These are phyloP conservation scores for Colletotrichum spinosum DNA, from an alignment of 2,329 filamentous ascomycete species.

Conservation along the genomic window DNA sequence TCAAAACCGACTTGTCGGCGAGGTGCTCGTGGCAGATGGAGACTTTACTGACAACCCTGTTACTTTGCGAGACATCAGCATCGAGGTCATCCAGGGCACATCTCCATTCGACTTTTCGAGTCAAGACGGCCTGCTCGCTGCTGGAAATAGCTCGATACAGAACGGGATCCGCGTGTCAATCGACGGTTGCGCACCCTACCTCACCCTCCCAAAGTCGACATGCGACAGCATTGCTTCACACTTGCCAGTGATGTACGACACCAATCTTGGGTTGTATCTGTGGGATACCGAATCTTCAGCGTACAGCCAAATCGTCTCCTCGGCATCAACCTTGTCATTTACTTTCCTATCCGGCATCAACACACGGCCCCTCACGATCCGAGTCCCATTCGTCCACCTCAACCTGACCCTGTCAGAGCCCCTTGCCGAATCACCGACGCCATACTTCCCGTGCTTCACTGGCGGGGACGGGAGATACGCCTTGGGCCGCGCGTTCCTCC, in stretches of 20 bases:
- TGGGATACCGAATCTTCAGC: constrained; percentile 51
- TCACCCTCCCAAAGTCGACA: constrained; percentile 52
- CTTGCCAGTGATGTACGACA: constrained; percentile 52
- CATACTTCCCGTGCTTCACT: constrained; percentile 57
- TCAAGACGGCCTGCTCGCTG: constrained; percentile 44
- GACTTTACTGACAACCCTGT: constrained; percentile 41
- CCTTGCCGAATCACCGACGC: constrained; percentile 45
- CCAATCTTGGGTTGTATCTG: constrained; percentile 51
- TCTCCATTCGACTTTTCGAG: constrained; percentile 51
- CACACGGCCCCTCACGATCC: constrained; percentile 39
- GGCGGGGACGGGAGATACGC: constrained; percentile 41
- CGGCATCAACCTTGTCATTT: constrained; percentile 54
- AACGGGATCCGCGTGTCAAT: constrained; percentile 45
- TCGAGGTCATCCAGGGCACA: constrained; percentile 53
- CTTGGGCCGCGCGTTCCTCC: constrained; percentile 58
- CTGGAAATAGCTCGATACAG: constrained; percentile 42
- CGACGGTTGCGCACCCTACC: constrained; percentile 53
- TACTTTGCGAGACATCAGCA: constrained; percentile 51
- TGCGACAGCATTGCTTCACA: constrained; percentile 52
- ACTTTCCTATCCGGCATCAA: constrained; percentile 48
- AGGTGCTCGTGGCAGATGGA: constrained; percentile 41
- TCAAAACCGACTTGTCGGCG: constrained; percentile 50
- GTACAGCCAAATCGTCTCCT: constrained; percentile 52
- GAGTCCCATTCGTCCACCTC: constrained; percentile 46
- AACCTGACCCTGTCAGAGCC: constrained; percentile 53